Percentiles rank a stretch among this genome's conserved stretches.
Evolutionary conservation across 2,329 filamentous ascomycete genomes (phyloP).

Genomic region (Chrysoporthe cubensis): DNA sequence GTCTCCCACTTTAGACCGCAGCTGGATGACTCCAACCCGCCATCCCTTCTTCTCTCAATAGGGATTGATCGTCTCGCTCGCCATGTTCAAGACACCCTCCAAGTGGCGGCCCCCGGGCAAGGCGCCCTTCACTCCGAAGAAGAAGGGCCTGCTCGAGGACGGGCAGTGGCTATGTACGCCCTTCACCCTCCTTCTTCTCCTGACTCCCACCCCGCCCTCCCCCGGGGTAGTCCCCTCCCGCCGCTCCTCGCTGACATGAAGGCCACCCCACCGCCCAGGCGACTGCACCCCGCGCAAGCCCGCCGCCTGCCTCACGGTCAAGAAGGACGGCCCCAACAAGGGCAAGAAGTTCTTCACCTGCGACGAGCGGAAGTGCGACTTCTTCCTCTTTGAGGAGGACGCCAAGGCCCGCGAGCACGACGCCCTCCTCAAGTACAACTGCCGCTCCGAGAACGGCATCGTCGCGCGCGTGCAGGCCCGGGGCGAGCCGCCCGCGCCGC

Average conservation of each 20-base stretch:
- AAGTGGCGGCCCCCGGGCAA: slow-evolving; percentile 12
- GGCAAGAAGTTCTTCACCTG: slow-evolving; percentile 50
- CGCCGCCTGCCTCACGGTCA: slow-evolving; percentile 42
- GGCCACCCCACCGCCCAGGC: slow-evolving; percentile 35
- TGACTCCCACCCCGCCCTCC: neutral
- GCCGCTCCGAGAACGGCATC: slow-evolving; percentile 26
- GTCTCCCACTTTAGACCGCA: too few relatives aligned
- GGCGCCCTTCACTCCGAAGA: slow-evolving; percentile 15
- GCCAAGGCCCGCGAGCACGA: slow-evolving; percentile 39
- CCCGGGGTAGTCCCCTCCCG: neutral
- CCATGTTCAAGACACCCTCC: slow-evolving; percentile 28
- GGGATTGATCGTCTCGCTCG: neutral
- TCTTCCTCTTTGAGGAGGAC: slow-evolving; percentile 50
- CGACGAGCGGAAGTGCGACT: slow-evolving; percentile 41
- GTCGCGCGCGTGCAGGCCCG: slow-evolving; percentile 22
- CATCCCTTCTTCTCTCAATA: neutral
- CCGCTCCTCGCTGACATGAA: neutral
- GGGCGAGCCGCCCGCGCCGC: slow-evolving; percentile 18
- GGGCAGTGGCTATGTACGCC: slow-evolving; percentile 37
- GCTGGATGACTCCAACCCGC: neutral
- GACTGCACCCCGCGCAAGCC: slow-evolving; percentile 47
- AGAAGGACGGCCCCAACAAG: slow-evolving; percentile 44
- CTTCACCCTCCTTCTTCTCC: neutral
- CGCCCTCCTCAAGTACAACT: slow-evolving; percentile 28
- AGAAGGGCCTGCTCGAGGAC: slow-evolving; percentile 32